Percentiles rank a stretch among this genome's conserved stretches.
Evolutionary conservation across 768 basidiomycete genomes (phyloP).

Genomic region (Leccinum variicolor): DNA sequence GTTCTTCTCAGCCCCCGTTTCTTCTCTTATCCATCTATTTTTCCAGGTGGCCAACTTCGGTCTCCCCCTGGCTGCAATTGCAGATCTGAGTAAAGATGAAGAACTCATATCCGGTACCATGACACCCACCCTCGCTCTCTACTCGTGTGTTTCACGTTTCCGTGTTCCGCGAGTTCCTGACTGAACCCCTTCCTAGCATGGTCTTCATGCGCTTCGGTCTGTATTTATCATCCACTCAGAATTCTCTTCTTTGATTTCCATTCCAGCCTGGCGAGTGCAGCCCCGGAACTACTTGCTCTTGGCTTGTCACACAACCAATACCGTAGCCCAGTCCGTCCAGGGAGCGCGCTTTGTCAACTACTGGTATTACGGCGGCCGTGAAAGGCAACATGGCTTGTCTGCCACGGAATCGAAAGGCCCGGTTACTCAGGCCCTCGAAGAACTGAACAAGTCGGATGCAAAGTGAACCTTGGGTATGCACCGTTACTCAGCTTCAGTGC

Average conservation of each 20-base stretch:
- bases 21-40: slow-evolving; percentile 6
- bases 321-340: slow-evolving; percentile 80
- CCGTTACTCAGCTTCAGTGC: not conserved
- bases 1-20: slow-evolving; percentile 30
- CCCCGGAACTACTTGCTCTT: slow-evolving; percentile 96
- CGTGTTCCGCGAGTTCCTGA: slow-evolving; percentile 4
- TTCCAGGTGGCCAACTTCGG: slow-evolving; percentile 96
- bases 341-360: slow-evolving; percentile 85
- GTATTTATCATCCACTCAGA: not conserved
- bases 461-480: slow-evolving; percentile 15
- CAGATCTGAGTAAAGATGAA: slow-evolving; percentile 92
- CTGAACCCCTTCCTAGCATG: slow-evolving; percentile 35
- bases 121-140: slow-evolving; percentile 85
- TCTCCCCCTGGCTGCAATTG: slow-evolving; percentile 87
- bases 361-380: slow-evolving; percentile 86
- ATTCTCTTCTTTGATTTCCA: slow-evolving; percentile 3
- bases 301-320: slow-evolving; percentile 91
- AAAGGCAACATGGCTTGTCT: slow-evolving; percentile 53
- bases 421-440: slow-evolving; percentile 50
- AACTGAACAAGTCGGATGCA: slow-evolving; percentile 30
- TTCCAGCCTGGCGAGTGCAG: slow-evolving; percentile 86
- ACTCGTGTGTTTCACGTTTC: slow-evolving; percentile 70
- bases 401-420: slow-evolving; percentile 35
- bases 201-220: slow-evolving; percentile 96
- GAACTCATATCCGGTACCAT: slow-evolving; percentile 96